Evolutionary conservation across 1,284 basidiomycete genomes (phyloP).

Genomic region (Mrakiaceae sp.): DNA sequence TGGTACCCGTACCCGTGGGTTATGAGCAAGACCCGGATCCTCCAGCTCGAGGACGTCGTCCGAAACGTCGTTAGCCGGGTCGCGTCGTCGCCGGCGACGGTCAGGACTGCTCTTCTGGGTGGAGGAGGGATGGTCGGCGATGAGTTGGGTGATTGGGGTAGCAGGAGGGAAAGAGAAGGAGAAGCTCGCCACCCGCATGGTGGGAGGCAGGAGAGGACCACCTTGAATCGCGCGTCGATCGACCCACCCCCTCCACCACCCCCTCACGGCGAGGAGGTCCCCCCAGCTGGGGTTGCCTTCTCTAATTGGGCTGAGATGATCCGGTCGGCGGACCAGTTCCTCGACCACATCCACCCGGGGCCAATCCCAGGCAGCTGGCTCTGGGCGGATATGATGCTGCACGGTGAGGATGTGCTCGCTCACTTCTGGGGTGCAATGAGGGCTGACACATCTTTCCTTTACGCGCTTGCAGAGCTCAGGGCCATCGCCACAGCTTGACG

Average conservation of each 20-base stretch:
- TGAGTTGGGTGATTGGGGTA: background rate
- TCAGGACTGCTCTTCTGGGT: too few species aligned
- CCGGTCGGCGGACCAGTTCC: background rate
- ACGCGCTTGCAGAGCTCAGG: too few species aligned
- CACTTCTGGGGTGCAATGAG: too few species aligned
- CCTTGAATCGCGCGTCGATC: too few species aligned
- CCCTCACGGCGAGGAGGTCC: too few species aligned
- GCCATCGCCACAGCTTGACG: too few species aligned
- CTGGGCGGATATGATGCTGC: slow-evolving; percentile 15
- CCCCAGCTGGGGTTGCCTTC: background rate
- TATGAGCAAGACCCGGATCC: background rate
- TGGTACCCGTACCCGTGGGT: slow-evolving; percentile 7
- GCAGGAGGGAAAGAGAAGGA: background rate
- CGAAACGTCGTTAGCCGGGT: too few species aligned
- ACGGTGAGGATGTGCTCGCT: background rate
- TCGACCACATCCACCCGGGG: slow-evolving; percentile 15
- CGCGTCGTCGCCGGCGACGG: too few species aligned
- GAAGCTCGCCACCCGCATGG: background rate
- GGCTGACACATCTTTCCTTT: too few species aligned
- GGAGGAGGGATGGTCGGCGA: background rate
- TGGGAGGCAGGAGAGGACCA: too few species aligned
- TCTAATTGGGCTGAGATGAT: slow-evolving; percentile 5
- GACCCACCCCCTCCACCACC: too few species aligned
- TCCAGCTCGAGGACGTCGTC: slow-evolving; percentile 1
- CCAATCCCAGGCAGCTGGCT: slow-evolving; percentile 11